Evolutionary conservation across 805 yeast species (phyloP).

Genomic region (Gaillardinia entomophila): DNA sequence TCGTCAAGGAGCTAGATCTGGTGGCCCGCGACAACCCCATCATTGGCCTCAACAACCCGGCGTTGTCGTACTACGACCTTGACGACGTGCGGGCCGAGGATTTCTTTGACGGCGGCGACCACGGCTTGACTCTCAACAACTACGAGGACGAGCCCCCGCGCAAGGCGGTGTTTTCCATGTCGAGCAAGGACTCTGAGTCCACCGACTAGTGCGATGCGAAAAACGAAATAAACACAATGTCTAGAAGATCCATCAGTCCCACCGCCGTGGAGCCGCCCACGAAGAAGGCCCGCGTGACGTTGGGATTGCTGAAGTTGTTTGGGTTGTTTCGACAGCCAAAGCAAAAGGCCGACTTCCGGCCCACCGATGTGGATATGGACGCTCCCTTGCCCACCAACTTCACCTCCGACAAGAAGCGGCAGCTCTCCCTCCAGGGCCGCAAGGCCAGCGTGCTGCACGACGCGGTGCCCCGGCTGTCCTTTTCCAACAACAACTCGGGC

Average conservation of each 20-base stretch:
- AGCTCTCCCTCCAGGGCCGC: constrained; percentile 18
- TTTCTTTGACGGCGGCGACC: constrained; percentile 25
- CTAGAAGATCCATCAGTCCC: too few species aligned
- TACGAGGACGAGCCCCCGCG: constrained; percentile 1
- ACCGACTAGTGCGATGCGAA: too few species aligned
- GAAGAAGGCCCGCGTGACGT: constrained; percentile 8
- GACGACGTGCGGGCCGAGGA: constrained; percentile 18
- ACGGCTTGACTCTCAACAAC: constrained; percentile 25
- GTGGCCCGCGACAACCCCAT: constrained; percentile 35
- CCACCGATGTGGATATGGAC: constrained; percentile 1
- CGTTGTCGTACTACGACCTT: constrained; percentile 33
- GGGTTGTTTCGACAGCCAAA: neutral
- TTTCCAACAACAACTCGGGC: constrained; percentile 8
- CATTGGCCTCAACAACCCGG: constrained; percentile 37
- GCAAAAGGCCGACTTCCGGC: neutral
- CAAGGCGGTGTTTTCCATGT: constrained; percentile 8
- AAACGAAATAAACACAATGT: too few species aligned
- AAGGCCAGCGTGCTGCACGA: constrained; percentile 4
- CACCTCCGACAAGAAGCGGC: constrained; percentile 21
- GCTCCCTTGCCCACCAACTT: constrained; percentile 17
- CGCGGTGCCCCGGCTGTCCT: constrained; percentile 22
- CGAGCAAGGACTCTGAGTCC: constrained; percentile 2
- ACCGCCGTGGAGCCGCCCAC: too few species aligned
- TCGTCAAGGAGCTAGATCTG: constrained; percentile 49
- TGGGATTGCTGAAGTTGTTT: neutral